Evolutionary conservation across 371 early-diverging fungal genomes (phyloP), one percentile per base, ranked within the genome.

Genomic region (Circinella umbellata): DNA sequence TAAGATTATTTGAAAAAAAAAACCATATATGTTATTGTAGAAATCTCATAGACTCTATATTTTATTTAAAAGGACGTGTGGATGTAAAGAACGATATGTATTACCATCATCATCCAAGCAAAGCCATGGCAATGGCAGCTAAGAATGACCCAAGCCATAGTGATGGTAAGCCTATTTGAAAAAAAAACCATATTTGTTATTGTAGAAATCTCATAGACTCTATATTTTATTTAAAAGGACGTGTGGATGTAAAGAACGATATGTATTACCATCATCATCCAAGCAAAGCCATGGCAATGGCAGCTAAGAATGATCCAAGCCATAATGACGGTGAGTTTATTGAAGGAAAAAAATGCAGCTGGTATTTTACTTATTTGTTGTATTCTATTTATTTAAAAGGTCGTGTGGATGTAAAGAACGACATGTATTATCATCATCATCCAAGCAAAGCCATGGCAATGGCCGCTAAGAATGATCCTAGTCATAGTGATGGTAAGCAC

Each of bases 251-350:
- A 5, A 13, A 13, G 15, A 69, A 72, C 27, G 73, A 72, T 20
- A 64, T 72, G 73, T 72, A 65, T 17, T 68, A 55, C 39, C 73
- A 72, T 48, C 73, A 72, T 38, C 73, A 72, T 38, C 73, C 73
- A 8, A 72, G 48, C 62, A 72, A 72, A 49, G 73, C 69, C 6
- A 57, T 67, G 49, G 71, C 70, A 34, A 35, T 64, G 27, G 72
- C 68, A 4, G 57, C 34, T 0, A 27, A 34, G 7, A 57, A 57
- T 27, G n/a, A 57, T 57, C 7, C 27, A 1, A 15, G 51, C 5
- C 14, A n/a, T 51, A 15, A 3, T n/a, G 51, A 51, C 7, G 51
- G 15, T 13, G n/a, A 27, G 27, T 27, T 27, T 27, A 27, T 27
- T 27, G 0, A 27, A 27, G 27, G 27, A 27, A 27, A 27, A 27